Conservation (phyloP, 495 filamentous ascomycete genomes). For the Aspergillus coremiiformis region DNA sequence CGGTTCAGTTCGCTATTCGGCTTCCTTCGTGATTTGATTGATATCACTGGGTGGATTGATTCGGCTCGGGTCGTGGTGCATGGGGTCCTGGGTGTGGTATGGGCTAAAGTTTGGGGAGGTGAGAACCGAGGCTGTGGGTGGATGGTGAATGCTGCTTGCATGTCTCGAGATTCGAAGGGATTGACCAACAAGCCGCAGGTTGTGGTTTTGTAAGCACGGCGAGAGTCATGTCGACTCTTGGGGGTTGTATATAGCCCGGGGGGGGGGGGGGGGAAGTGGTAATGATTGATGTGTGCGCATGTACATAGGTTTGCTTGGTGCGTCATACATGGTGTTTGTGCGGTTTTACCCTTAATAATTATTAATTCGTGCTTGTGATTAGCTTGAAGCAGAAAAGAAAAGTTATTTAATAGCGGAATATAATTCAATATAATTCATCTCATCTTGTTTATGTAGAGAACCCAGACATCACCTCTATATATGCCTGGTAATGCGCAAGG, state of each 20-base stretch:
- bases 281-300: neutral
- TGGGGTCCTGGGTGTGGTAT: constrained; percentile 58
- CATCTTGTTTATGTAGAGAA: too few species aligned
- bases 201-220: constrained; percentile 32
- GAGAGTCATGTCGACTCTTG: neutral
- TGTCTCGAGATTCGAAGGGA: constrained; percentile 58
- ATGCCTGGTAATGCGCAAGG: neutral
- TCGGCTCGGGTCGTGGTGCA: constrained; percentile 50
- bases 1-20: constrained; percentile 30
- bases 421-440: too few species aligned
- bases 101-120: constrained; percentile 64
- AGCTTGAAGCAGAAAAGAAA: neutral
- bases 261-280: too few species aligned
- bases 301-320: neutral
- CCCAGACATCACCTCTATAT: neutral
- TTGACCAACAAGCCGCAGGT: constrained; percentile 58
- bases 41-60: constrained; percentile 54
- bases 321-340: neutral
- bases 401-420: neutral
- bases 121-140: constrained; percentile 46
- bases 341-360: neutral
- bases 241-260: neutral
- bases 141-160: constrained; percentile 73
- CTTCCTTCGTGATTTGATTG: constrained; percentile 45
- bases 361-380: neutral